Conservation (phyloP, 345 rosid species). For the Turnera subulata region DNA sequence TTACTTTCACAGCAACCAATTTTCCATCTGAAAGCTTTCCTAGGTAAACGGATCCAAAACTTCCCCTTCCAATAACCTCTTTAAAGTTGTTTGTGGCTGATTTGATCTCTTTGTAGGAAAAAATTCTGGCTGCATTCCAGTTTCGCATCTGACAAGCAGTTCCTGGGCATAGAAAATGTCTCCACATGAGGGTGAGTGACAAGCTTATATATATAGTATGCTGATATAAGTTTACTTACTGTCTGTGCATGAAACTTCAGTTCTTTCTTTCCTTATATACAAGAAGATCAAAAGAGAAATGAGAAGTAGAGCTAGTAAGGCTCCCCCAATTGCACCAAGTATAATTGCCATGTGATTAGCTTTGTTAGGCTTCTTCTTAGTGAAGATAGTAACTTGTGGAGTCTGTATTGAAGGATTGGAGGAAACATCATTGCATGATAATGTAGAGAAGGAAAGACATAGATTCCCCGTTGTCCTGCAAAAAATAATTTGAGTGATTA, state of each 20-base stretch:
- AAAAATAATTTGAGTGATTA: slow-evolving; percentile 5
- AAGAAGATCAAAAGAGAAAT: slow-evolving; percentile 32
- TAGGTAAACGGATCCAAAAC: slow-evolving; percentile 83
- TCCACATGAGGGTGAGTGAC: slow-evolving; percentile 10
- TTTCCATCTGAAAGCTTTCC: slow-evolving; percentile 81
- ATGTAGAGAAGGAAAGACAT: slow-evolving; percentile 67
- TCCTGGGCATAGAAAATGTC: slow-evolving; percentile 27
- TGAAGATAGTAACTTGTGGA: slow-evolving; percentile 67
- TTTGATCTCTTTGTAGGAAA: slow-evolving; percentile 80
- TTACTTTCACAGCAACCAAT: slow-evolving; percentile 81
- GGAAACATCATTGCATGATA: slow-evolving; percentile 57
- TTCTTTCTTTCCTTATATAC: slow-evolving; percentile 39
- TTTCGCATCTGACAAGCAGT: slow-evolving; percentile 56
- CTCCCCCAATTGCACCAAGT: slow-evolving; percentile 59
- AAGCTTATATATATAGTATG: neutral
- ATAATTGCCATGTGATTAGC: slow-evolving; percentile 39
- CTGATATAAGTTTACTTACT: slow-evolving; percentile 36
- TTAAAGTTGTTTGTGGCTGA: slow-evolving; percentile 72
- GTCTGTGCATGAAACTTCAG: slow-evolving; percentile 31
- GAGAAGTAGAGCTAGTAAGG: slow-evolving; percentile 44
- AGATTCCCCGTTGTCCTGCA: slow-evolving; percentile 72
- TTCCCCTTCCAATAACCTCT: slow-evolving; percentile 79
- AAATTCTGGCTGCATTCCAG: slow-evolving; percentile 79
- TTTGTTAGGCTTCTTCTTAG: slow-evolving; percentile 38
- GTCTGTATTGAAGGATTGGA: slow-evolving; percentile 61